Base-by-base conservation (phyloP, 2,329 filamentous ascomycete species). In the Aspergillus sp. region DNA sequence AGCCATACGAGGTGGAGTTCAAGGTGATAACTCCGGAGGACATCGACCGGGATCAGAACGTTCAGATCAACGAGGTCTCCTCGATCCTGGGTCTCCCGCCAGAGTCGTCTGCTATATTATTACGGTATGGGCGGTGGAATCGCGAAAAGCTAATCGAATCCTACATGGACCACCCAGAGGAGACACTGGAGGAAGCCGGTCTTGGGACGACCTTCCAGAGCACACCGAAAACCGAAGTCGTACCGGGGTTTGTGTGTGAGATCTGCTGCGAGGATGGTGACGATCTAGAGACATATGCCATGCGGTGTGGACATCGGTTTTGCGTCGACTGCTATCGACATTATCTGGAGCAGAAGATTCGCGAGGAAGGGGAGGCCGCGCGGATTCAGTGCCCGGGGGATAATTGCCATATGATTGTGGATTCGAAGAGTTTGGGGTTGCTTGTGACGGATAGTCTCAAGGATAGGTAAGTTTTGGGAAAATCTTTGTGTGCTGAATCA, bases 221-320 rank as follows among this genome's bases (percentile, higher is more conserved):
- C 7, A 75, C 78, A 7, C 85, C 87, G 2, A 83, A 80, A 60
- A 77, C 94, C 3, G 80, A 90, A 63, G 72, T 75, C 10, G 72
- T 91, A 12, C 75, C 80, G 9, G 88, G 83, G 6, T 98, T 98
- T 65, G 75, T 80, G 58, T 98, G 93, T 70, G 89, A 95, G 51
- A 98, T 98, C 54, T 98, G 93, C 72, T 97, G 86, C 67, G 90
- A 97, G 60, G 93, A 98, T 54, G 85, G 79, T 19, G 75, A 81
- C 0, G 82, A 79, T 1, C 71, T 96, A 19, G 67, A 87, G 64
- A 89, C 87, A 2, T 97, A 96, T 69, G 88, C 91, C 28, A 88
- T 98, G 80, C 94, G 88, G 62, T 98, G 93, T 66, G 88, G 84
- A 1, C 93, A 98, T 66, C 80, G 93, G 43, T 98, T 93, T 66